Evolutionary conservation across 768 basidiomycete genomes (phyloP).

Genomic region (Pleurotus sapidus): DNA sequence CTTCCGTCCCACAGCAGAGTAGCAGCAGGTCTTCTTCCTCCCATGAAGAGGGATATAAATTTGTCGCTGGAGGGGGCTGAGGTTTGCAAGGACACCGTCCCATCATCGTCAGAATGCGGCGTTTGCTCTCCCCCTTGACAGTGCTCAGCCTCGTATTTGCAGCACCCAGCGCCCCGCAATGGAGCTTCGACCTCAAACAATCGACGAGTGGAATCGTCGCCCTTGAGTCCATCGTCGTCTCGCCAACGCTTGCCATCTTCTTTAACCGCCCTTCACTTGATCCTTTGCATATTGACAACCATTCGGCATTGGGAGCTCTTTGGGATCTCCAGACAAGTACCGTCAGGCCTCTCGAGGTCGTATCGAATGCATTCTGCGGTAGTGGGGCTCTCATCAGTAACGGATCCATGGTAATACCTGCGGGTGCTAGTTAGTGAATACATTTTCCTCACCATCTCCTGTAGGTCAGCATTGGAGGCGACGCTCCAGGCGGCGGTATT

Average conservation of each 20-base stretch:
- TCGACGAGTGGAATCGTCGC: conserved; percentile 21
- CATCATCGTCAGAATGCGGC: neutral
- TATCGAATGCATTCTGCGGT: conserved; percentile 30
- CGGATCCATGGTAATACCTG: conserved; percentile 23
- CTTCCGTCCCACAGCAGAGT: neutral
- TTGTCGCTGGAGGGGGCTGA: neutral
- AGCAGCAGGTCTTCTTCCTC: neutral
- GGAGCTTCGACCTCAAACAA: conserved; percentile 22
- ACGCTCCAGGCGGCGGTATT: neutral
- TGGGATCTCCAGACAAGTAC: conserved; percentile 20
- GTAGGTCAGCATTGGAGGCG: conserved; percentile 20
- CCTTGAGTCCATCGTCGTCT: conserved; percentile 23
- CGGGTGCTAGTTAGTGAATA: too few relatives aligned
- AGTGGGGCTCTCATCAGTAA: conserved; percentile 28
- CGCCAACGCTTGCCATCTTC: conserved; percentile 20
- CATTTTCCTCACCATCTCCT: neutral
- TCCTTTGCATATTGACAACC: conserved; percentile 24
- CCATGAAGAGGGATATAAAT: neutral
- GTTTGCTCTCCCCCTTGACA: neutral
- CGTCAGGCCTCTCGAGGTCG: conserved; percentile 17
- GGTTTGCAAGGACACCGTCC: neutral
- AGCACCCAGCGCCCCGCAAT: conserved; percentile 10
- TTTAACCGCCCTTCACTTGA: conserved; percentile 11
- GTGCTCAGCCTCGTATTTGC: conserved; percentile 3
- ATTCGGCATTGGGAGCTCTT: conserved; percentile 21